phyloP scores from a whole-genome alignment of 345 rosid genomes.

The Eucalyptus rudis region DNA sequence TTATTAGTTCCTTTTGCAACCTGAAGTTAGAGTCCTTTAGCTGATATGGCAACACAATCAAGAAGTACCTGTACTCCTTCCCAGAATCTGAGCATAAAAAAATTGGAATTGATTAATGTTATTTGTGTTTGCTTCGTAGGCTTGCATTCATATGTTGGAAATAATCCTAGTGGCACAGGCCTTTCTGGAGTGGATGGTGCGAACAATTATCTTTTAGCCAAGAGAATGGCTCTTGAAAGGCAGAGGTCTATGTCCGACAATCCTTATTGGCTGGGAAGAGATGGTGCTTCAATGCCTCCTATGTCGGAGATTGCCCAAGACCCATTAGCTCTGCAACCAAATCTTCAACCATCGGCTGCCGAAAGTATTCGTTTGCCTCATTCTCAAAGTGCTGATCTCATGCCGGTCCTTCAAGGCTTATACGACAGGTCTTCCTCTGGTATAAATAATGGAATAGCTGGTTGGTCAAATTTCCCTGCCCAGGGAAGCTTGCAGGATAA shows the following conservation, averaged over 20 bases:
- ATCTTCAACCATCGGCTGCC: conserved; percentile 7
- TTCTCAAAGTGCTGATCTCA: conserved; percentile 61
- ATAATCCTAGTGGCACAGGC: conserved; percentile 27
- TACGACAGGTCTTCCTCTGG: conserved; percentile 50
- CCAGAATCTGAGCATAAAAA: background rate
- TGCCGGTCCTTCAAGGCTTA: conserved; percentile 62
- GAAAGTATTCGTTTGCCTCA: conserved; percentile 38
- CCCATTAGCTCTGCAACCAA: conserved; percentile 15
- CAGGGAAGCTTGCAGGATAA: conserved; percentile 47
- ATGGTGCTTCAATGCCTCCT: conserved; percentile 43
- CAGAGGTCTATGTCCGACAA: conserved; percentile 52
- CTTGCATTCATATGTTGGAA: conserved; percentile 49
- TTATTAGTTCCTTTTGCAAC: background rate
- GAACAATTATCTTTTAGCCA: conserved; percentile 54
- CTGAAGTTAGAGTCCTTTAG: background rate
- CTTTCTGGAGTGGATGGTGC: conserved; percentile 46
- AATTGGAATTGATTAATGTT: background rate
- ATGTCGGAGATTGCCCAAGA: conserved; percentile 45
- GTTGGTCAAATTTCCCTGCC: conserved; percentile 50
- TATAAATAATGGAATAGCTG: conserved; percentile 26
- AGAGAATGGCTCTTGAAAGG: conserved; percentile 63
- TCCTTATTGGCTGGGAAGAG: conserved; percentile 68
- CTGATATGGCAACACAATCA: background rate
- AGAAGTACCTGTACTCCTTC: background rate
- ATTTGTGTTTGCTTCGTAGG: conserved; percentile 27